These are phyloP conservation scores for Morella rubra DNA, from an alignment of 306 rosid genomes.

Conservation along the genomic window DNA sequence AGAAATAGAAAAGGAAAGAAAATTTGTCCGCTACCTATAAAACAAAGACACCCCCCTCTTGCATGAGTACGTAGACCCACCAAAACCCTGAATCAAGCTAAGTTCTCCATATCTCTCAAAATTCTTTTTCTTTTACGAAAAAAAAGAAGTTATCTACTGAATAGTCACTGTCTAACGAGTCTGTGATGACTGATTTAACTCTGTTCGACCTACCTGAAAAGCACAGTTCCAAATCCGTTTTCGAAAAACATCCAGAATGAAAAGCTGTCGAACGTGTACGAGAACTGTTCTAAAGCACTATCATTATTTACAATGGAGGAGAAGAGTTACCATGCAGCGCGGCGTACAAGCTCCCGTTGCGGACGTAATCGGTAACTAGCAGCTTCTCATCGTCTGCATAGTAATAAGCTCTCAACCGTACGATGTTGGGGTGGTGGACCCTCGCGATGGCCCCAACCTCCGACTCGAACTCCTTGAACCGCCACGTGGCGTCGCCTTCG, in stretches of 20 bases:
- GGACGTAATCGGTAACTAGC: slow-evolving; percentile 66
- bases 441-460: slow-evolving; percentile 72
- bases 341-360: slow-evolving; percentile 67
- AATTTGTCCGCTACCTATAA: too few species aligned
- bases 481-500: slow-evolving; percentile 72
- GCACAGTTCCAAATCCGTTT: neutral
- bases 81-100: too few species aligned
- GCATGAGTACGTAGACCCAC: too few species aligned
- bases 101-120: too few species aligned
- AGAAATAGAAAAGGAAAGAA: too few species aligned
- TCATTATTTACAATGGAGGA: neutral
- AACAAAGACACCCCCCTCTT: too few species aligned
- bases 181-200: neutral
- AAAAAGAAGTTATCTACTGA: too few species aligned
- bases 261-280: neutral
- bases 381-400: slow-evolving; percentile 73
- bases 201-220: neutral
- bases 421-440: slow-evolving; percentile 74
- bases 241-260: neutral
- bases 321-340: slow-evolving; percentile 59
- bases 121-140: too few species aligned
- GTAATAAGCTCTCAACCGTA: slow-evolving; percentile 71
- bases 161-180: too few species aligned
- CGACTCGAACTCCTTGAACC: slow-evolving; percentile 63
- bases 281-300: neutral